Conservation (phyloP, 1,284 basidiomycete genomes). For the Vanrija sp. region DNA sequence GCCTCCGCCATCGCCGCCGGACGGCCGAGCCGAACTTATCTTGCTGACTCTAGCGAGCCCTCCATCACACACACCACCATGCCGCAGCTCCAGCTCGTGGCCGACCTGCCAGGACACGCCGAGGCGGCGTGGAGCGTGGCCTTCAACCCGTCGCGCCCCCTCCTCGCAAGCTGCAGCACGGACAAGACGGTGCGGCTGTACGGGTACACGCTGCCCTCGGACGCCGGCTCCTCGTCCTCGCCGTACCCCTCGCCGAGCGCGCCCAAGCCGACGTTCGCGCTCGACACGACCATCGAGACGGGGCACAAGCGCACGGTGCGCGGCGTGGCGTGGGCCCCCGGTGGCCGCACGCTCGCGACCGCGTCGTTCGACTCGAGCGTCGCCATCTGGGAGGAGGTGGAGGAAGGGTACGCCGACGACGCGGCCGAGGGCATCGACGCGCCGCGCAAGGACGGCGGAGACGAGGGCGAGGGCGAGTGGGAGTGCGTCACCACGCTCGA, state of each 20-base stretch:
- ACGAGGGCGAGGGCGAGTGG: conserved; percentile 39
- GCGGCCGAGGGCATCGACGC: conserved; percentile 16
- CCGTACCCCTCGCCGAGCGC: conserved; percentile 22
- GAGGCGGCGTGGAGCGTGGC: conserved; percentile 84
- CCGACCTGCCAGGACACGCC: conserved; percentile 60
- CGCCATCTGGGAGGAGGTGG: conserved; percentile 78
- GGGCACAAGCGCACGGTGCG: conserved; percentile 91
- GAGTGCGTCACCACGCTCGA: conserved; percentile 73
- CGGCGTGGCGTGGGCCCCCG: conserved; percentile 82
- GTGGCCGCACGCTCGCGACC: conserved; percentile 82
- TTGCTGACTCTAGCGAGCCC: too few species aligned
- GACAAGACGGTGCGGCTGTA: conserved; percentile 90
- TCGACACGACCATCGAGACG: conserved; percentile 65
- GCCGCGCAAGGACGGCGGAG: conserved; percentile 51
- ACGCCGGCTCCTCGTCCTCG: conserved; percentile 8
- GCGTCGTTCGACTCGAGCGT: conserved; percentile 94
- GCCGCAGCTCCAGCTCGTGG: conserved; percentile 39
- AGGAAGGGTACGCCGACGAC: conserved; percentile 50
- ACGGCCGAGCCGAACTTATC: too few species aligned
- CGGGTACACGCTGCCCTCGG: conserved; percentile 56
- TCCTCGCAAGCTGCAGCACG: conserved; percentile 88
- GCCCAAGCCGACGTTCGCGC: conserved; percentile 53
- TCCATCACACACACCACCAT: conserved; percentile 13
- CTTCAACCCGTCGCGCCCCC: conserved; percentile 80
- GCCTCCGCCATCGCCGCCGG: too few species aligned